Percentiles rank a stretch among this genome's conserved stretches.
Evolutionary conservation across 306 rosid species (phyloP).

Genomic region (Trichosanthes truncata): DNA sequence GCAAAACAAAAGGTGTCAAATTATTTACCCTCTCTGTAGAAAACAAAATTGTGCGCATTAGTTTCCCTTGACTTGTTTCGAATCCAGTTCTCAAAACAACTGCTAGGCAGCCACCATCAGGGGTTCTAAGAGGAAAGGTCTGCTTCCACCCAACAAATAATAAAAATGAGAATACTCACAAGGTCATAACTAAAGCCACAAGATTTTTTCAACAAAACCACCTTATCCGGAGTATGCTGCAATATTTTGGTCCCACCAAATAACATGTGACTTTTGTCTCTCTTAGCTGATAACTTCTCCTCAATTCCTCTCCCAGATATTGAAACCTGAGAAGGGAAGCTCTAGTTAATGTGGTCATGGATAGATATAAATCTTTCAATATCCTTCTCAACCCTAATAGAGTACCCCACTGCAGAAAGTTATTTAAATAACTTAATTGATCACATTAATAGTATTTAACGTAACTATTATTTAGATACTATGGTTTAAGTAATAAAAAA

Average conservation of each 20-base stretch:
- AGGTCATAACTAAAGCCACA: background rate
- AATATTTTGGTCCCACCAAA: constrained; percentile 96
- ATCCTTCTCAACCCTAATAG: background rate
- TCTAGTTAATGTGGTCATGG: constrained; percentile 6
- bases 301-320: constrained; percentile 53
- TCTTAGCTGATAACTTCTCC: constrained; percentile 70
- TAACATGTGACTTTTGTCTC: constrained; percentile 82
- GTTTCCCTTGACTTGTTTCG: constrained; percentile 98
- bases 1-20: constrained; percentile 10
- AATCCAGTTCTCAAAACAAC: constrained; percentile 95
- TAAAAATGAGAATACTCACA: constrained; percentile 3
- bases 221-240: constrained; percentile 98
- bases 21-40: constrained; percentile 90
- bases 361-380: background rate
- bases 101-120: constrained; percentile 97
- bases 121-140: constrained; percentile 79
- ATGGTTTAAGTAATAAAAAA: background rate
- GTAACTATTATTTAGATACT: background rate
- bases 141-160: constrained; percentile 31
- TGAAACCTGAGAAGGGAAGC: constrained; percentile 49
- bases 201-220: constrained; percentile 11
- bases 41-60: constrained; percentile 96
- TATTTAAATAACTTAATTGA: background rate
- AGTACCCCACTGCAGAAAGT: background rate
- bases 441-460: background rate